phyloP scores from a whole-genome alignment of 768 basidiomycete species.

The Tylopilus rubrobrunneus region DNA sequence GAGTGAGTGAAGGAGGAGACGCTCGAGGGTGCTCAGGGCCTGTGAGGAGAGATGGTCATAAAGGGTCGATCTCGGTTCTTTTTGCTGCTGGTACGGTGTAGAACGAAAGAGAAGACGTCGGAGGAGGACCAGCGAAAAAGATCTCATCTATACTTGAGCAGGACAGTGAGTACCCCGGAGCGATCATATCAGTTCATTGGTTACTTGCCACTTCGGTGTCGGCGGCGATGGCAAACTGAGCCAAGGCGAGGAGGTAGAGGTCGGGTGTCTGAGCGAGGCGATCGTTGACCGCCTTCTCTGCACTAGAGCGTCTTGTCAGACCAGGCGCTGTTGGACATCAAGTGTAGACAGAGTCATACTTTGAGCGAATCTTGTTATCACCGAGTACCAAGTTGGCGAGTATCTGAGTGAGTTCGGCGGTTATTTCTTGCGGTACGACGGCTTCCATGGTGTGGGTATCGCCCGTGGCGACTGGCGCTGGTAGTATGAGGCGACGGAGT shows the following conservation, averaged over 20 bases:
- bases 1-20: constrained; percentile 67
- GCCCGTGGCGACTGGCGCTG: neutral
- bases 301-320: constrained; percentile 38
- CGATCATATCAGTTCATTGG: constrained; percentile 1
- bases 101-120: constrained; percentile 74
- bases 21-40: constrained; percentile 64
- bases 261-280: constrained; percentile 74
- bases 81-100: constrained; percentile 35
- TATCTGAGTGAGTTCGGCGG: constrained; percentile 75
- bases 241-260: constrained; percentile 72
- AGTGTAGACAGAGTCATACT: constrained; percentile 34
- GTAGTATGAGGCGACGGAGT: neutral
- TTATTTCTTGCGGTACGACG: constrained; percentile 58
- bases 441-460: constrained; percentile 25
- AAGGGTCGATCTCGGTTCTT: constrained; percentile 48
- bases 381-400: constrained; percentile 81
- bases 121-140: constrained; percentile 77
- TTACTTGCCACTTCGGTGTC: constrained; percentile 74
- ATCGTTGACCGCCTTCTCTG: constrained; percentile 80
- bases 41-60: constrained; percentile 74
- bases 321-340: neutral
- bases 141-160: constrained; percentile 61
- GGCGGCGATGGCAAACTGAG: constrained; percentile 72
- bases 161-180: constrained; percentile 4
- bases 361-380: constrained; percentile 77